These are phyloP conservation scores for Arctium minus DNA, from an alignment of 129 eudicot genomes.

Conservation along the genomic window DNA sequence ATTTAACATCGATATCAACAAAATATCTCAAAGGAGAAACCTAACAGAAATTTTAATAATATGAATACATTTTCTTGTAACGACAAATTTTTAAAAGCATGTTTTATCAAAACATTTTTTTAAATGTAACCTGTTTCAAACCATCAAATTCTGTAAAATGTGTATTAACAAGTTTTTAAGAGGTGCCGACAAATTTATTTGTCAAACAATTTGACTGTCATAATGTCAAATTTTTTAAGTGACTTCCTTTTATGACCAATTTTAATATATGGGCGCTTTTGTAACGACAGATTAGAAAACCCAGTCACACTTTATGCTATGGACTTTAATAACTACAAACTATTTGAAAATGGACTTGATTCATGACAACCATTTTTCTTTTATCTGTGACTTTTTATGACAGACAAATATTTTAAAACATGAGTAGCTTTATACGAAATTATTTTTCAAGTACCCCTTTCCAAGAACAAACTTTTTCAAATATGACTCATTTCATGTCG, in stretches of 20 bases:
- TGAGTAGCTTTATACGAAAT: background rate
- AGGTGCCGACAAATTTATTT: background rate
- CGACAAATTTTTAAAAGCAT: too few relatives aligned
- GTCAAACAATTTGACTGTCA: background rate
- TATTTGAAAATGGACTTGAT: background rate
- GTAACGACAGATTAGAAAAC: background rate
- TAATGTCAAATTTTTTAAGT: background rate
- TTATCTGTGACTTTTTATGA: background rate
- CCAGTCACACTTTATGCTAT: background rate
- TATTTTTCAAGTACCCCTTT: background rate
- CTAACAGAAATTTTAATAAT: background rate
- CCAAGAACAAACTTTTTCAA: background rate
- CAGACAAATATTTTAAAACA: background rate
- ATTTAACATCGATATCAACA: background rate
- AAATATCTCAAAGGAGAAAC: background rate
- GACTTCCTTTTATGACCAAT: background rate
- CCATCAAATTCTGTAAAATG: background rate
- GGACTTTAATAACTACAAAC: background rate
- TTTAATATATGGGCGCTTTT: background rate
- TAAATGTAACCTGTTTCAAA: background rate
- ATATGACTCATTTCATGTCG: background rate
- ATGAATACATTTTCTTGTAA: too few relatives aligned
- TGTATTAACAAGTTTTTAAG: background rate
- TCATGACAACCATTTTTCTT: background rate
- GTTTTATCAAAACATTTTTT: background rate